Evolutionary conservation across 1,284 basidiomycete species (phyloP).

Genomic region (Rhodotorula sp.): DNA sequence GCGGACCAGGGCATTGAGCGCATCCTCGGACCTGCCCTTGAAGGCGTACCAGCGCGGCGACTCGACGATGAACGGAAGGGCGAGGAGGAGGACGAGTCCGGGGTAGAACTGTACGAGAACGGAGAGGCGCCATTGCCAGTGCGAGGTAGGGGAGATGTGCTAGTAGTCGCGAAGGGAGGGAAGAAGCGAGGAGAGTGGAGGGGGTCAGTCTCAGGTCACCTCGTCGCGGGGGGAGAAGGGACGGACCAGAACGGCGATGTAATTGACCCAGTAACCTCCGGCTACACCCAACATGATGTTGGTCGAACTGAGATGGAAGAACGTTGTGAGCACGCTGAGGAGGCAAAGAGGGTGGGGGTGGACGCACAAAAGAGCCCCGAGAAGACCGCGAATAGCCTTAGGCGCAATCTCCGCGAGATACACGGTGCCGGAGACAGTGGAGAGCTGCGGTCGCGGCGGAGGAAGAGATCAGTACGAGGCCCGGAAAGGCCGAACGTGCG

Average conservation of each 20-base stretch:
- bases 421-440: background rate
- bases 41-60: constrained; percentile 5
- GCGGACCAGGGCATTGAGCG: background rate
- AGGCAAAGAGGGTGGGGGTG: background rate
- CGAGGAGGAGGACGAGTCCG: background rate
- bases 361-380: too few relatives aligned
- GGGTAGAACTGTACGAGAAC: constrained; percentile 6
- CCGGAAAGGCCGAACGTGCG: too few relatives aligned
- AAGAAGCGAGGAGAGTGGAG: too few relatives aligned
- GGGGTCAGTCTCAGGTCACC: too few relatives aligned
- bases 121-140: constrained; percentile 10
- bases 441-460: too few relatives aligned
- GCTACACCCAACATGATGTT: background rate
- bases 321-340: background rate
- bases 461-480: too few relatives aligned
- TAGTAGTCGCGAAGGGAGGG: too few relatives aligned
- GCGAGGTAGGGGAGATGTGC: background rate
- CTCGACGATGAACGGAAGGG: constrained; percentile 1
- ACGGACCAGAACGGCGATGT: background rate
- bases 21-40: background rate
- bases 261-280: constrained; percentile 2
- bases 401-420: constrained; percentile 1
- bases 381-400: background rate
- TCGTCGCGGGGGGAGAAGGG: too few relatives aligned
- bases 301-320: constrained; percentile 4